Evolutionary conservation across 148 eudicot species (phyloP), one percentile per base, ranked within the genome.

Genomic region (Nepenthes mirabilis): DNA sequence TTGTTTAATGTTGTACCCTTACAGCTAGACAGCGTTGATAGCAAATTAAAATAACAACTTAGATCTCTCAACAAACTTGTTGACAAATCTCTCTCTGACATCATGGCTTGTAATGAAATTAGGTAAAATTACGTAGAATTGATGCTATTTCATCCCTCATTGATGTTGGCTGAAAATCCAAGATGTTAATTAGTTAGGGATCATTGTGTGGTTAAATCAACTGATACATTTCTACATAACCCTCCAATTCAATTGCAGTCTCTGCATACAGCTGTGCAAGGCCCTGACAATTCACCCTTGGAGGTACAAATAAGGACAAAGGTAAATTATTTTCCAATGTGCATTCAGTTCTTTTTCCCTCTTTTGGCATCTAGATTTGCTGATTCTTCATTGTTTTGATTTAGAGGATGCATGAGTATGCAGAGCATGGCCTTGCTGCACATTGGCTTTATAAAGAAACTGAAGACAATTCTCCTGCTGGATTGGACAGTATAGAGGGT

Each of bases 371-470:
- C 62, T 66, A 52, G 43, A 49, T 50, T 49, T 53, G 37, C 14
- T 43, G 50, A 60, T 53, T 45, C 33, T 23, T 11, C 52, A 34
- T 45, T 9, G 6, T 63, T 51, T 52, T 36, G 32, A 59, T 77
- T 66, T 61, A 90, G 97, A 84, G 91, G 74, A 90, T 90, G 97
- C 97, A 90, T 61, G 87, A 90, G 57, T 82, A 87, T 77, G 97
- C 97, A 65, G 97, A 90, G 68, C 85, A 87, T 79, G 97, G 97
- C 65, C 82, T 84, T 74, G 97, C 97, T 66, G 97, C 97, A 33
- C 97, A 90, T 74, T 90, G 97, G 97, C 95, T 87, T 60, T 90
- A 90, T 76, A 90, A 90, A 78, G 97, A 90, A 77, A 81, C 85
- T 56, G 85, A 65, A 52, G 72, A 55, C 72, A 68, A 69, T 52